phyloP scores from a whole-genome alignment of 192 early-diverging fungal species.

The Rhizophagus sp. region DNA sequence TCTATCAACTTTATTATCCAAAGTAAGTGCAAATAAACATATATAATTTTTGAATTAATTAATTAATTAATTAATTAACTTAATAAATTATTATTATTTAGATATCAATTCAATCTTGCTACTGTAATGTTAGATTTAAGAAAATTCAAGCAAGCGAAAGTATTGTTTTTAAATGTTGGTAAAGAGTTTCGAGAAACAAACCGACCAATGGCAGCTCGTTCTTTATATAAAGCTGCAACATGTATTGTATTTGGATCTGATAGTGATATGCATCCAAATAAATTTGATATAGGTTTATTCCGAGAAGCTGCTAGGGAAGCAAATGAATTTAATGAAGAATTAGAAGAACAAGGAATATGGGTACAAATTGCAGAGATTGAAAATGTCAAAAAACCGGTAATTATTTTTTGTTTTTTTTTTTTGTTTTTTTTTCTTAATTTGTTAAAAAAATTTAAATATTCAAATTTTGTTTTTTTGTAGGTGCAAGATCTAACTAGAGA shows the following conservation, averaged over 20 bases:
- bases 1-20: background rate
- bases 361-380: background rate
- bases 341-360: conserved; percentile 7
- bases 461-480: background rate
- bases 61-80: too few species aligned
- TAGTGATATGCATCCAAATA: background rate
- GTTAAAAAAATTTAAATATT: background rate
- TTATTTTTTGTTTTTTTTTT: background rate
- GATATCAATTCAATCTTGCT: background rate
- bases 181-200: background rate
- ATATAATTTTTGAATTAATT: too few species aligned
- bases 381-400: conserved; percentile 2
- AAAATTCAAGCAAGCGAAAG: background rate
- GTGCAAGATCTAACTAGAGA: background rate
- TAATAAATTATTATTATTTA: background rate
- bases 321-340: background rate
- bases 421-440: too few species aligned
- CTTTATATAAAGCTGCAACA: background rate
- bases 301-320: background rate
- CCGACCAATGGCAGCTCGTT: background rate
- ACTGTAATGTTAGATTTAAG: background rate
- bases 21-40: background rate
- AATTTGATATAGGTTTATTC: background rate
- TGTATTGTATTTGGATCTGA: conserved; percentile 8
- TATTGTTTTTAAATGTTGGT: background rate